Conservation (phyloP, 768 basidiomycete genomes). For the Brasilioporus rufonigricans region DNA sequence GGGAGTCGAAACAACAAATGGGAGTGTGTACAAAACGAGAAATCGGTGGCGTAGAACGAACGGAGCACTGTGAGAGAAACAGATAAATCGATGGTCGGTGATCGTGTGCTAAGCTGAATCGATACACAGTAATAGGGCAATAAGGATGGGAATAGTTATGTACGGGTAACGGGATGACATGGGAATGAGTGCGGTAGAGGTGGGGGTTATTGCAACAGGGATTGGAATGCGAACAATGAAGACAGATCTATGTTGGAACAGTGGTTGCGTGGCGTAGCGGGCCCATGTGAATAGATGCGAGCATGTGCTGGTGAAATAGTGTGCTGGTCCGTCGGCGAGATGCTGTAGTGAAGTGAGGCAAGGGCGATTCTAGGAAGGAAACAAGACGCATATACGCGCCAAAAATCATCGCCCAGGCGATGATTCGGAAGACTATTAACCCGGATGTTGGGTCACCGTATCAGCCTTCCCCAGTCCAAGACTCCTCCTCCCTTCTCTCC, state of each 20-base stretch:
- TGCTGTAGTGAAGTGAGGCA: neutral
- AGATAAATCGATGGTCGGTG: conserved; percentile 2
- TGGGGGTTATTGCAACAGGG: conserved; percentile 14
- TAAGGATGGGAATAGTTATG: conserved; percentile 28
- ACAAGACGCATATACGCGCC: conserved; percentile 6
- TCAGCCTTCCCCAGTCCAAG: conserved; percentile 49
- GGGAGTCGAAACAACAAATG: conserved; percentile 16
- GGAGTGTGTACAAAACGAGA: conserved; percentile 21
- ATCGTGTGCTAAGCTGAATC: conserved; percentile 16
- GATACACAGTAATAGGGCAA: conserved; percentile 27
- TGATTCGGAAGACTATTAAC: neutral
- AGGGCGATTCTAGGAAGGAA: neutral
- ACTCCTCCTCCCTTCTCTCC: conserved; percentile 38
- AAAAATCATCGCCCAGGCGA: neutral
- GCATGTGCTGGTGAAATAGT: conserved; percentile 26
- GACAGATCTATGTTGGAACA: conserved; percentile 23
- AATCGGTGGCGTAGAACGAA: conserved; percentile 6
- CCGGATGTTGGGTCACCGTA: conserved; percentile 21
- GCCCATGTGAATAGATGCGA: conserved; percentile 23
- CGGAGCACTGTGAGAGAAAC: conserved; percentile 18
- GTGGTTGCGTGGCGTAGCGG: conserved; percentile 11
- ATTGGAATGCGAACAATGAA: conserved; percentile 16
- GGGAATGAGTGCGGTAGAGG: neutral
- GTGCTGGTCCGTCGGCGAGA: conserved; percentile 12
- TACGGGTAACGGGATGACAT: conserved; percentile 16